Evolutionary conservation across 2,329 filamentous ascomycete genomes (phyloP).

Genomic region (Paraphoma sp.): DNA sequence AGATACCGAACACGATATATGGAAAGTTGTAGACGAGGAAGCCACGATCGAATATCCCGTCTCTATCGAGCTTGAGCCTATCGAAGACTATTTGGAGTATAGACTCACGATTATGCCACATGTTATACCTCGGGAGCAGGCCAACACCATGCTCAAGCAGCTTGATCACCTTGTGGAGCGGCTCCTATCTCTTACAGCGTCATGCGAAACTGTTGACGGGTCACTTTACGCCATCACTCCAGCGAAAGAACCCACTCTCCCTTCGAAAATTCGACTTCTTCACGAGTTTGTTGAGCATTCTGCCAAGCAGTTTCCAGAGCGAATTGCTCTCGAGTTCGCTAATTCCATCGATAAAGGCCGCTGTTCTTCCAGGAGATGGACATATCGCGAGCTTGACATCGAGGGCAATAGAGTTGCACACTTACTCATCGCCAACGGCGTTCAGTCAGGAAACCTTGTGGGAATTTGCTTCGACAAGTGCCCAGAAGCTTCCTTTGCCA

Average conservation of each 20-base stretch:
- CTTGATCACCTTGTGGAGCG: conserved; percentile 72
- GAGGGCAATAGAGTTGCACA: conserved; percentile 76
- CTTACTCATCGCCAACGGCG: conserved; percentile 61
- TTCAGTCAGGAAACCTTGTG: conserved; percentile 67
- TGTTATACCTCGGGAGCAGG: conserved; percentile 73
- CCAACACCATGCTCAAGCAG: conserved; percentile 70
- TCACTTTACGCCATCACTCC: conserved; percentile 70
- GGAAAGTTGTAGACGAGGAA: conserved; percentile 69
- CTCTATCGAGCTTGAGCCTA: conserved; percentile 78
- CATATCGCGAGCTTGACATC: conserved; percentile 73
- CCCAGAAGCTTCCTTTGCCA: conserved; percentile 81
- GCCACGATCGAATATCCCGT: conserved; percentile 78
- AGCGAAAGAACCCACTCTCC: conserved; percentile 63
- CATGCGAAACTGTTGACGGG: conserved; percentile 46
- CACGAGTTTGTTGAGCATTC: conserved; percentile 80
- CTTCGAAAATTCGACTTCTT: conserved; percentile 66
- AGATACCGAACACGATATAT: conserved; percentile 49
- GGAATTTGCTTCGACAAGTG: conserved; percentile 86
- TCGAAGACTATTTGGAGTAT: conserved; percentile 60
- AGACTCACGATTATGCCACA: conserved; percentile 71
- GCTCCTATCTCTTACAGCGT: conserved; percentile 58
- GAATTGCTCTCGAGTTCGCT: conserved; percentile 78
- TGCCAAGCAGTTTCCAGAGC: conserved; percentile 63
- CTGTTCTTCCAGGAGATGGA: conserved; percentile 67
- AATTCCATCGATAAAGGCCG: conserved; percentile 58